Percentiles rank a stretch among this genome's conserved stretches.
phyloP scores from a whole-genome alignment of 2,329 filamentous ascomycete genomes.

The Ophiosphaerella narmari region DNA sequence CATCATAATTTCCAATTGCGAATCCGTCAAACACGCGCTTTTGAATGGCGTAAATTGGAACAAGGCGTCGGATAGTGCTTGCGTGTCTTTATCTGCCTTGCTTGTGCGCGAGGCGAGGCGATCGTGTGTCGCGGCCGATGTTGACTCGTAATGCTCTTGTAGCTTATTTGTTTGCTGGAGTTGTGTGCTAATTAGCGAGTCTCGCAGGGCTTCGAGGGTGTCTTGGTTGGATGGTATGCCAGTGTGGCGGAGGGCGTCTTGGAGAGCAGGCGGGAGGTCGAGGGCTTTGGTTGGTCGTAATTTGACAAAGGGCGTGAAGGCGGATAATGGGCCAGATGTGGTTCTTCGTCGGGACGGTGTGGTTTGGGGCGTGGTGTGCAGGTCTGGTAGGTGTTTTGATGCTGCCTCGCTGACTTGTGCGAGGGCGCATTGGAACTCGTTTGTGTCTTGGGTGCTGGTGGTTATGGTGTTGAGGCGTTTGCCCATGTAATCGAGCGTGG shows the following conservation, averaged over 20 bases:
- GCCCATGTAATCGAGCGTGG: slow-evolving; percentile 50
- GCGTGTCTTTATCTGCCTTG: slow-evolving; percentile 43
- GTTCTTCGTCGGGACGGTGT: slow-evolving; percentile 27
- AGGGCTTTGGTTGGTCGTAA: slow-evolving; percentile 33
- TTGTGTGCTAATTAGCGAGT: slow-evolving; percentile 32
- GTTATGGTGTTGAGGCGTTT: slow-evolving; percentile 39
- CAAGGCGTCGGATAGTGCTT: slow-evolving; percentile 44
- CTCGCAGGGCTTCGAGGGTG: slow-evolving; percentile 28
- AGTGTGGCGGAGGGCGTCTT: slow-evolving; percentile 42
- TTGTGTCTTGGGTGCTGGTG: slow-evolving; percentile 25
- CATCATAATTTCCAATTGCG: slow-evolving; percentile 36
- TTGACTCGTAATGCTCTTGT: slow-evolving; percentile 38
- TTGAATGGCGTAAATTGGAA: slow-evolving; percentile 45
- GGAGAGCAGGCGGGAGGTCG: slow-evolving; percentile 36
- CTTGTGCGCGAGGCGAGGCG: slow-evolving; percentile 42
- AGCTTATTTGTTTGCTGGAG: slow-evolving; percentile 43
- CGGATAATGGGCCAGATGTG: slow-evolving; percentile 27
- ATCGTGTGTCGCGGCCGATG: slow-evolving; percentile 38
- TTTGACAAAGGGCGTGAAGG: slow-evolving; percentile 35
- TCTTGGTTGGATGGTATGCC: slow-evolving; percentile 38
- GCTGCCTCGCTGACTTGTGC: slow-evolving; percentile 31
- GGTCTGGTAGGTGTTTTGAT: slow-evolving; percentile 29
- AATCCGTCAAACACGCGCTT: slow-evolving; percentile 28
- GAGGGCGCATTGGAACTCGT: slow-evolving; percentile 41
- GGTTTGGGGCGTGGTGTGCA: slow-evolving; percentile 10